phyloP scores from a whole-genome alignment of 2,329 filamentous ascomycete species.

The Diaporthe sp. region DNA sequence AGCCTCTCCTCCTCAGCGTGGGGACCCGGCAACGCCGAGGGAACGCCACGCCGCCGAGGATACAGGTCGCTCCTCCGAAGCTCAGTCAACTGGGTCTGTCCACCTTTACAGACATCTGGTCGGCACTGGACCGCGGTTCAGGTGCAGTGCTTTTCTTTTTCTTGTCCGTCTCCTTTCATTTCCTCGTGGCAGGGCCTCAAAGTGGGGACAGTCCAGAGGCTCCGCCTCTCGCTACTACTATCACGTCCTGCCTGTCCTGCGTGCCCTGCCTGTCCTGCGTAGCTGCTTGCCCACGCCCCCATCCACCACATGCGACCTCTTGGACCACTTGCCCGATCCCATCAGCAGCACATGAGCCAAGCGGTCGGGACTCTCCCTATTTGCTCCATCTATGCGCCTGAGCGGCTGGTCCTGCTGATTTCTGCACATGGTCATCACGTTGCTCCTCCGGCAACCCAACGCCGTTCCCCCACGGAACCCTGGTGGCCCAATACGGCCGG shows the following conservation, averaged over 20 bases:
- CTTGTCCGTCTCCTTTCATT: constrained; percentile 2
- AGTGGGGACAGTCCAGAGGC: constrained; percentile 3
- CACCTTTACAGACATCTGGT: background rate
- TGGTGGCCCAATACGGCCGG: background rate
- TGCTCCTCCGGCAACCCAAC: background rate
- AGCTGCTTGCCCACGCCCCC: background rate
- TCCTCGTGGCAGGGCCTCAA: constrained; percentile 18
- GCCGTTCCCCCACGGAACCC: background rate
- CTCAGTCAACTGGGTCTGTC: background rate
- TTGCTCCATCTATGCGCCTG: constrained; percentile 19
- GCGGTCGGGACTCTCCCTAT: constrained; percentile 25
- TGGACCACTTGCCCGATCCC: constrained; percentile 1
- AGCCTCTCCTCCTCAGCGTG: constrained; percentile 10
- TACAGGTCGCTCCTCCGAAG: background rate
- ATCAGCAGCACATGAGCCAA: constrained; percentile 23
- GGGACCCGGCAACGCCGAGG: constrained; percentile 23
- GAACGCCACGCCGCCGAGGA: background rate
- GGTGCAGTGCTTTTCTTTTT: background rate
- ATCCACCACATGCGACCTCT: constrained; percentile 4
- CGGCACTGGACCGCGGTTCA: background rate
- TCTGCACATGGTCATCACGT: constrained; percentile 19
- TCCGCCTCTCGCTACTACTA: background rate
- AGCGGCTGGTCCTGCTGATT: background rate
- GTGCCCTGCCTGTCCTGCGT: background rate
- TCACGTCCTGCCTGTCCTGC: background rate